A percentile compares a stretch with the other conserved stretches of the same genome.
These are phyloP conservation scores for Debaryomyces hansenii DNA, from an alignment of 805 yeast species.

Conservation along the genomic window DNA sequence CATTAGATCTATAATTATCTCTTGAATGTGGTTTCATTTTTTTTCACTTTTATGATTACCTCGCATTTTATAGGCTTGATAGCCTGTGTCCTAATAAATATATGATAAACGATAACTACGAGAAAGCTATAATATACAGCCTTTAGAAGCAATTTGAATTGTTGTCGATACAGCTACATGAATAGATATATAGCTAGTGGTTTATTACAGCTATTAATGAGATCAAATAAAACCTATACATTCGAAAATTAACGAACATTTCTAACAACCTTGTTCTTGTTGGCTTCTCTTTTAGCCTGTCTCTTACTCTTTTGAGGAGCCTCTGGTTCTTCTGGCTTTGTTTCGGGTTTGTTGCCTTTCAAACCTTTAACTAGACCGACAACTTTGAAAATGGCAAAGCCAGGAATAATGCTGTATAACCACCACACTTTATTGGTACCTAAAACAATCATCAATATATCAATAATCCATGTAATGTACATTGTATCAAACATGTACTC, in stretches of 20 bases:
- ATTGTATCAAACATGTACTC: slow-evolving; percentile 73
- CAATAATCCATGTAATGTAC: slow-evolving; percentile 62
- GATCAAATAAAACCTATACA: no score
- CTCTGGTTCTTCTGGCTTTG: slow-evolving; percentile 2
- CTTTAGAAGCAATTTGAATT: no score
- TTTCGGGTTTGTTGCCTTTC: slow-evolving; percentile 5
- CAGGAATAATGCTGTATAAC: slow-evolving; percentile 51
- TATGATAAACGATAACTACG: no score
- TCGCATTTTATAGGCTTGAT: no score
- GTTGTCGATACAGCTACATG: no score
- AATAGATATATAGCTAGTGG: no score
- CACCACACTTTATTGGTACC: slow-evolving; percentile 66
- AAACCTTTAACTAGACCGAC: slow-evolving; percentile 34
- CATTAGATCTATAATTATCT: neutral
- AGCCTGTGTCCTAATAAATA: no score
- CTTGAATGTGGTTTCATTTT: no score
- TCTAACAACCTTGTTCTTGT: slow-evolving; percentile 21
- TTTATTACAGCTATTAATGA: no score
- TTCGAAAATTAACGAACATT: neutral
- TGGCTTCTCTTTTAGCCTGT: slow-evolving; percentile 25
- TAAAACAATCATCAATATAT: slow-evolving; percentile 49
- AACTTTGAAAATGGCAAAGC: slow-evolving; percentile 49
- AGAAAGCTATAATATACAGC: no score
- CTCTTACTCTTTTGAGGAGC: slow-evolving; percentile 22
- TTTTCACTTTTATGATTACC: no score